Evolutionary conservation across 2,329 filamentous ascomycete species (phyloP).

Genomic region (Xylariaceae sp.): DNA sequence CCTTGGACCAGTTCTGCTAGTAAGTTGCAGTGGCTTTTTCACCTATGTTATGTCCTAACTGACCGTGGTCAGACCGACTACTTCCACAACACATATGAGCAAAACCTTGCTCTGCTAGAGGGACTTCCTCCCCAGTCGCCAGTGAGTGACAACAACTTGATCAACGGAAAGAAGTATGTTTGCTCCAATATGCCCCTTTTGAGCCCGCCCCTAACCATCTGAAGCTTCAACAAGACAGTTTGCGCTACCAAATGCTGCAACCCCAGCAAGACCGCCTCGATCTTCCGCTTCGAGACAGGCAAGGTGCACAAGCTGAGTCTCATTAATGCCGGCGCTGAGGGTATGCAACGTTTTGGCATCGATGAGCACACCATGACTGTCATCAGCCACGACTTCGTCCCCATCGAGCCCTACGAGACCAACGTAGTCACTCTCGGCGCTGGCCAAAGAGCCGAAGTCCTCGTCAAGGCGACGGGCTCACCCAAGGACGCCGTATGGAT

Average conservation of each 20-base stretch:
- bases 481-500: neutral
- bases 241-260: neutral
- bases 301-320: neutral
- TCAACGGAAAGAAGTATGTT: neutral
- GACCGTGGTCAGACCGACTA: neutral
- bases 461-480: neutral
- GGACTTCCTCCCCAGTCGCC: neutral
- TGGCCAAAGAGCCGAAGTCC: constrained; percentile 38
- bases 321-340: neutral
- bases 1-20: neutral
- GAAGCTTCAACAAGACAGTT: neutral
- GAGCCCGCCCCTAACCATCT: no score
- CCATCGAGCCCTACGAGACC: constrained; percentile 47
- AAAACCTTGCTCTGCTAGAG: neutral
- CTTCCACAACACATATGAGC: neutral
- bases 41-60: neutral
- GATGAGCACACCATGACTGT: constrained; percentile 51
- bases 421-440: constrained; percentile 34
- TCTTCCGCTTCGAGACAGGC: neutral
- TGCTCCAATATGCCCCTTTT: neutral
- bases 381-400: constrained; percentile 50
- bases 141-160: neutral
- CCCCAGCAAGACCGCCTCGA: neutral
- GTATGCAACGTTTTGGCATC: constrained; percentile 38
- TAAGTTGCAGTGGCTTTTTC: neutral